phyloP scores from a whole-genome alignment of 257 asterid genomes.

The Solanum stenotomum region DNA sequence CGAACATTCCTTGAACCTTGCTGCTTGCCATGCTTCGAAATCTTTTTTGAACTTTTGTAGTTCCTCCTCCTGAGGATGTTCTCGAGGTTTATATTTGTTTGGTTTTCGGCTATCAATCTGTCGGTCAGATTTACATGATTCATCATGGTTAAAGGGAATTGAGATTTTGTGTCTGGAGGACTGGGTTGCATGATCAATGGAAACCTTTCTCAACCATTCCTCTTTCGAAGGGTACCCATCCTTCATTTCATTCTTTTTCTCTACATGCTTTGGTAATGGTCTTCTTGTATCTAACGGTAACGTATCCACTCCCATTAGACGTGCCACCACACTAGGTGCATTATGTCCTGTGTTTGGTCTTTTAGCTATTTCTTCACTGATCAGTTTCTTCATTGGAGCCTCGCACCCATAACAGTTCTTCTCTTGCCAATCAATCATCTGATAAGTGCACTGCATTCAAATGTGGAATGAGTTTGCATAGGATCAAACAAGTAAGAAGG shows the following conservation, averaged over 20 bases:
- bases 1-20: constrained; percentile 59
- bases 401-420: constrained; percentile 30
- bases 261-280: constrained; percentile 15
- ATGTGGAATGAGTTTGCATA: not conserved
- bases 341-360: constrained; percentile 40
- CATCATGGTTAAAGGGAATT: constrained; percentile 20
- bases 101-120: constrained; percentile 15
- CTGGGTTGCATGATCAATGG: constrained; percentile 23
- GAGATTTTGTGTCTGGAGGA: constrained; percentile 30
- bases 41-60: constrained; percentile 91
- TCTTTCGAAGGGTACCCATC: constrained; percentile 15
- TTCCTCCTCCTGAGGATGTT: constrained; percentile 98
- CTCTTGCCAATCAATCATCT: constrained; percentile 32
- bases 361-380: constrained; percentile 53
- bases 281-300: constrained; percentile 55
- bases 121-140: constrained; percentile 23
- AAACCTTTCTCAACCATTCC: constrained; percentile 24
- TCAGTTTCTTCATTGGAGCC: constrained; percentile 76
- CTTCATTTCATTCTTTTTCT: constrained; percentile 25
- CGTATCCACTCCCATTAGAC: constrained; percentile 93
- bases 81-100: constrained; percentile 61
- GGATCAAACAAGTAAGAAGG: not conserved
- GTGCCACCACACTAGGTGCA: constrained; percentile 86
- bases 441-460: constrained; percentile 47
- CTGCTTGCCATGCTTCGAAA: constrained; percentile 87